These are phyloP conservation scores for Retiboletus fuscus DNA, from an alignment of 1,284 basidiomycete genomes.

Conservation along the genomic window DNA sequence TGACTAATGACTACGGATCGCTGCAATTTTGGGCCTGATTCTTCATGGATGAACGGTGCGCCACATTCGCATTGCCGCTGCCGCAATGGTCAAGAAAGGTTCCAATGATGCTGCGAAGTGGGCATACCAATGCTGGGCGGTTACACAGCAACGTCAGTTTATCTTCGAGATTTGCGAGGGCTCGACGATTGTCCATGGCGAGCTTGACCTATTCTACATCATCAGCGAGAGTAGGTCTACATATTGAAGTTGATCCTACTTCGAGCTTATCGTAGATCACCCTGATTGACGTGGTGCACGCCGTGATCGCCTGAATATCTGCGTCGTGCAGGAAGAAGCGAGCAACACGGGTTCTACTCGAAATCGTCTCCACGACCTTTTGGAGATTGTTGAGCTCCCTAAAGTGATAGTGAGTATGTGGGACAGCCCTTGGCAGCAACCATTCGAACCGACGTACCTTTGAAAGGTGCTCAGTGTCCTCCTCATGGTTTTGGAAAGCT, in stretches of 20 bases:
- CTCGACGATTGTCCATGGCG: constrained; percentile 26
- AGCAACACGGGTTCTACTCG: constrained; percentile 1
- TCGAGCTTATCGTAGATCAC: constrained; percentile 24
- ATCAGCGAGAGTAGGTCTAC: background rate
- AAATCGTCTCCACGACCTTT: constrained; percentile 23
- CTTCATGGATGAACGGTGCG: background rate
- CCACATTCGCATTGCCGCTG: constrained; percentile 32
- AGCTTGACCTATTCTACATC: constrained; percentile 24
- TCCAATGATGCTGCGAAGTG: background rate
- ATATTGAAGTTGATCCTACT: constrained; percentile 14
- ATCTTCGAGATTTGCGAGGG: constrained; percentile 29
- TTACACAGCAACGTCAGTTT: constrained; percentile 11
- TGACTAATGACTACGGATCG: background rate
- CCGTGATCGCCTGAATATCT: constrained; percentile 19
- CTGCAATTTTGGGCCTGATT: background rate
- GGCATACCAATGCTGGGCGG: constrained; percentile 14
- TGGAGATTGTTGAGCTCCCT: constrained; percentile 35
- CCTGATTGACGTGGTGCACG: constrained; percentile 17
- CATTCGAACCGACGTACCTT: background rate
- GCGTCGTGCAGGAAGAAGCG: constrained; percentile 33
- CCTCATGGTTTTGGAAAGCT: constrained; percentile 12
- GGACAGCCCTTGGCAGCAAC: background rate
- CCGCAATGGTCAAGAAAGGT: constrained; percentile 6
- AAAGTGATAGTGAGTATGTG: background rate
- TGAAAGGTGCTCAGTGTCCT: background rate